phyloP scores from a whole-genome alignment of 805 yeast genomes.

The Candida sphagnicola region DNA sequence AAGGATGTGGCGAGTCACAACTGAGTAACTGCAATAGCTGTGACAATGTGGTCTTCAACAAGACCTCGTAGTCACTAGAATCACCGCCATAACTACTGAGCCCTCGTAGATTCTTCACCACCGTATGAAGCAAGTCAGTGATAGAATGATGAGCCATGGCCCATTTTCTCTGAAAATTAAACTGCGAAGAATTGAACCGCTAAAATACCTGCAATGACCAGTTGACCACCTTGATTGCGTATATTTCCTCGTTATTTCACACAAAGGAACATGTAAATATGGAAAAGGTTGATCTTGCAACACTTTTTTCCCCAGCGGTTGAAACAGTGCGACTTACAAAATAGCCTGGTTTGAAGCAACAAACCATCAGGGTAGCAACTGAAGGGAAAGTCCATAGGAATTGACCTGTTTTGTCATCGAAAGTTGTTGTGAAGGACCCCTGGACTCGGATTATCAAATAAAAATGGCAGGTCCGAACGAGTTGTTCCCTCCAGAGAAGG shows the following conservation, averaged over 20 bases:
- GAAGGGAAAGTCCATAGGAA: no score
- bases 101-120: background rate
- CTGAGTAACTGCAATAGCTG: background rate
- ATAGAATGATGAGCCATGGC: background rate
- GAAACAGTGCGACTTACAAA: no score
- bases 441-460: no score
- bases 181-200: background rate
- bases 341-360: no score
- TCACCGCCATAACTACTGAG: background rate
- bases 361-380: no score
- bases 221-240: no score
- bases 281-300: no score
- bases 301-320: no score
- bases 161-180: background rate
- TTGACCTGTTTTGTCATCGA: no score
- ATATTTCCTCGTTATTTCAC: no score
- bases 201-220: background rate
- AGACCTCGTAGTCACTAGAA: background rate
- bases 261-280: no score
- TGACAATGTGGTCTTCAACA: background rate
- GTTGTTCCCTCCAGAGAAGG: background rate
- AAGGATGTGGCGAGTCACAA: background rate
- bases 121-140: background rate
- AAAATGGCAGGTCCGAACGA: background rate
- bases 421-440: no score